Percentiles rank a stretch among this genome's conserved stretches.
These are phyloP conservation scores for Moricandia moricandioides DNA, from an alignment of 345 rosid species.

Conservation along the genomic window DNA sequence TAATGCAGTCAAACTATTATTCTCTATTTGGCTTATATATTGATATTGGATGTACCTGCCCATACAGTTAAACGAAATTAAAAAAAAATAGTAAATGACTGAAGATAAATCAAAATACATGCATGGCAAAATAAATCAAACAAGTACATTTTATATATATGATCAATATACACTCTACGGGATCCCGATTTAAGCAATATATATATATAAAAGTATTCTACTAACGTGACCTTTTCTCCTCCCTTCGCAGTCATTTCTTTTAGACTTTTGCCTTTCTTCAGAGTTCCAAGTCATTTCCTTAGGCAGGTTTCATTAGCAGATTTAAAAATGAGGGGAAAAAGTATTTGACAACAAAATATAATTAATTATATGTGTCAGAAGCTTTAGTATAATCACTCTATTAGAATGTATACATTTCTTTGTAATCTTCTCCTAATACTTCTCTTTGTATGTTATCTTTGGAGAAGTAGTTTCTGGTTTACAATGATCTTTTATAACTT, in stretches of 20 bases:
- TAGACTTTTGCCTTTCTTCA: conserved; percentile 25
- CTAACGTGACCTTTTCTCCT: conserved; percentile 45
- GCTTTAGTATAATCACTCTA: background rate
- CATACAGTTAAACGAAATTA: conserved; percentile 5
- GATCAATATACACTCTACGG: background rate
- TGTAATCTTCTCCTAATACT: background rate
- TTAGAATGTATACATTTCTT: background rate
- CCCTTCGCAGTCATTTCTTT: conserved; percentile 15
- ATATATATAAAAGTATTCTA: conserved; percentile 14
- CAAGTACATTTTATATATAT: background rate
- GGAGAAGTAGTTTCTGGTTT: background rate
- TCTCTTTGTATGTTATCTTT: background rate
- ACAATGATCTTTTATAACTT: background rate
- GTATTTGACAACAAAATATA: background rate
- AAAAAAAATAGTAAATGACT: conserved; percentile 6
- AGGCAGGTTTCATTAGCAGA: conserved; percentile 20
- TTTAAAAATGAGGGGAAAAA: background rate
- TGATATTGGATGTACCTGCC: conserved; percentile 25
- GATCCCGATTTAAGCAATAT: background rate
- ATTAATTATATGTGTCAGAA: background rate
- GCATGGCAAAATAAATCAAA: background rate
- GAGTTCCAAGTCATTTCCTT: conserved; percentile 15
- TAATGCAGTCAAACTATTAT: conserved; percentile 32
- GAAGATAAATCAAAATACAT: conserved; percentile 9
- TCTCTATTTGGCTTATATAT: conserved; percentile 38